Conservation (phyloP, 176 grass and related monocot species). For the Bolboschoenus planiculmis region DNA sequence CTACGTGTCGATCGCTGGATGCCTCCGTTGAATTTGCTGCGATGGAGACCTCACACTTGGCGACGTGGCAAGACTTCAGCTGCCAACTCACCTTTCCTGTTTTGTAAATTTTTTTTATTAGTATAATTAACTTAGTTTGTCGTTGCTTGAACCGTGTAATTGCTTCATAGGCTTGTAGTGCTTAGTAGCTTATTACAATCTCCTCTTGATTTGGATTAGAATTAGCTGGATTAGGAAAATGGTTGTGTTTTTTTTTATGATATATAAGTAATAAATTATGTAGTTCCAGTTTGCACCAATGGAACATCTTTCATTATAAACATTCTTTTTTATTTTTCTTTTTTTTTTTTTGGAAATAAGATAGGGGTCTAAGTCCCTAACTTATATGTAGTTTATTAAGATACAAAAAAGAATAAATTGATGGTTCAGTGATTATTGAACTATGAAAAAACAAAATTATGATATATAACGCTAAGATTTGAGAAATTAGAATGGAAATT, state of each 20-base stretch:
- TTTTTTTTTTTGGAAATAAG: no score
- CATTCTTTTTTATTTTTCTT: no score
- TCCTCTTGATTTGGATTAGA: background rate
- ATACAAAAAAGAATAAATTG: no score
- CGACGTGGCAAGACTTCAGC: background rate
- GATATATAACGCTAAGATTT: no score
- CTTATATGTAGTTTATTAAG: no score
- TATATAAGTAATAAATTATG: background rate
- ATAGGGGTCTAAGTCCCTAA: no score
- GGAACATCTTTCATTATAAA: no score
- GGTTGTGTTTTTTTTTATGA: no score
- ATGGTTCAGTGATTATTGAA: no score
- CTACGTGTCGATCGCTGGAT: conserved; percentile 1
- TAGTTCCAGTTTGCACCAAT: background rate
- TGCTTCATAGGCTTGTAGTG: background rate
- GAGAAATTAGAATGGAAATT: no score
- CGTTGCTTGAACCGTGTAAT: background rate
- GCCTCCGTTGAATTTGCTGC: background rate
- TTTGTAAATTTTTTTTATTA: background rate
- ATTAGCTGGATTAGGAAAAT: background rate
- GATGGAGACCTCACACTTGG: background rate
- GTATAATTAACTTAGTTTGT: background rate
- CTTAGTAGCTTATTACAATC: background rate
- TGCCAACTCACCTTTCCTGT: background rate
- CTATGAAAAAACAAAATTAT: no score